Conservation (phyloP, 352 stramenopile genomes). For the Detonula confervacea region DNA sequence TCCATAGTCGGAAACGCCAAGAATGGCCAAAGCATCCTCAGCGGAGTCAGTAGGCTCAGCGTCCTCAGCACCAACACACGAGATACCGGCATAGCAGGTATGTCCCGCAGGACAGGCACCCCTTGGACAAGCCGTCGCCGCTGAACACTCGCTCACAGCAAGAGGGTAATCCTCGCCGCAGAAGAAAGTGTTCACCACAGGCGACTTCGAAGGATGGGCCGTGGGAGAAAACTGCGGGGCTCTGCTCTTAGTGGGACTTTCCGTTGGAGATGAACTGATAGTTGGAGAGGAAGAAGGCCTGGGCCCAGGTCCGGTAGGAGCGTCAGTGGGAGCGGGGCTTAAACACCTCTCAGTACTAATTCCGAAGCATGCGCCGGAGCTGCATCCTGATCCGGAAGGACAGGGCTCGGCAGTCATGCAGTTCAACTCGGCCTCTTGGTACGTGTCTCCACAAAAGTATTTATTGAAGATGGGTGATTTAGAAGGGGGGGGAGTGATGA, state of each 20-base stretch:
- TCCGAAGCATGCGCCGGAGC: too few species aligned
- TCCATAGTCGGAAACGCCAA: background rate
- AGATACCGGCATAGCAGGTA: slow-evolving; percentile 17
- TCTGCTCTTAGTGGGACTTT: background rate
- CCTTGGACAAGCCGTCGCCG: background rate
- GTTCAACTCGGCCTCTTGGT: too few species aligned
- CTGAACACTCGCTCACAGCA: background rate
- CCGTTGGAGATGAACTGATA: background rate
- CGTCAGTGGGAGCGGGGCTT: slow-evolving; percentile 2
- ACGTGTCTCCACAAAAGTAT: too few species aligned
- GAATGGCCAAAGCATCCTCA: background rate
- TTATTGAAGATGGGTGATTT: too few species aligned
- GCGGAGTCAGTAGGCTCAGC: background rate
- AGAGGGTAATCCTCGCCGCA: slow-evolving; percentile 14
- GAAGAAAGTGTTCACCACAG: slow-evolving; percentile 9
- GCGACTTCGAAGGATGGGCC: background rate
- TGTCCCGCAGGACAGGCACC: background rate
- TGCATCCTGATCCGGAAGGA: too few species aligned
- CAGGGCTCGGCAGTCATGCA: too few species aligned
- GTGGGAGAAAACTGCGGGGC: background rate
- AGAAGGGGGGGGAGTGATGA: too few species aligned
- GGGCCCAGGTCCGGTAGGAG: background rate
- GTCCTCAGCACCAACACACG: background rate
- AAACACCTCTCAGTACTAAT: slow-evolving; percentile 9
- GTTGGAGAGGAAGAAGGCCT: slow-evolving; percentile 2